These are phyloP conservation scores for Phytophthora cactorum DNA, from an alignment of 352 stramenopile genomes.

Conservation along the genomic window DNA sequence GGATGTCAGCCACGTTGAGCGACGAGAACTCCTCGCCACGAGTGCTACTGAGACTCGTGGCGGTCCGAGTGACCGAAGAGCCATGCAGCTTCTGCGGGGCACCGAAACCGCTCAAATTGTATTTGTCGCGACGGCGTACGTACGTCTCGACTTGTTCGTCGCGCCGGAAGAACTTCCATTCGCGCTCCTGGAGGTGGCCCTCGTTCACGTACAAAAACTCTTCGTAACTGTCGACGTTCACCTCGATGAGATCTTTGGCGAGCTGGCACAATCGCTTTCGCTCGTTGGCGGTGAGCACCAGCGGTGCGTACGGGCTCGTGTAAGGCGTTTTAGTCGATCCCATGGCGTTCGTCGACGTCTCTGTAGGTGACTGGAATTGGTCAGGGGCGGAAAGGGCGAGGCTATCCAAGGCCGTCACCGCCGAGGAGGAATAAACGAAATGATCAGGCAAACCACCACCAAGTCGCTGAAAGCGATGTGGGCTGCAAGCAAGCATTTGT, in stretches of 20 bases:
- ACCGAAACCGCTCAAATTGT: slow-evolving; percentile 31
- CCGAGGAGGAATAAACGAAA: slow-evolving; percentile 4
- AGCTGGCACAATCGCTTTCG: slow-evolving; percentile 30
- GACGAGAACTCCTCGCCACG: slow-evolving; percentile 28
- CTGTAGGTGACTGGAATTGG: slow-evolving; percentile 5
- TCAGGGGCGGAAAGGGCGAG: slow-evolving; percentile 13
- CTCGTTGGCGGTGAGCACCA: slow-evolving; percentile 22
- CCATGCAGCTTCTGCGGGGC: slow-evolving; percentile 23
- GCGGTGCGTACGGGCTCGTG: slow-evolving; percentile 28
- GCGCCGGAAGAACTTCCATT: slow-evolving; percentile 35
- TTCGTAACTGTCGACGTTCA: slow-evolving; percentile 34
- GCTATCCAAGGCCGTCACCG: slow-evolving; percentile 15
- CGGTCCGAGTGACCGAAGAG: slow-evolving; percentile 19
- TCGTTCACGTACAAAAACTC: slow-evolving; percentile 27
- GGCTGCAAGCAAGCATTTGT: slow-evolving; percentile 5
- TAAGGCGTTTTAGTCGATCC: slow-evolving; percentile 25
- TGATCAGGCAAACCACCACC: slow-evolving; percentile 13
- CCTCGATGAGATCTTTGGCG: slow-evolving; percentile 28
- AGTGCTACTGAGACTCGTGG: slow-evolving; percentile 21
- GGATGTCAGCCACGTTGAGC: slow-evolving; percentile 25
- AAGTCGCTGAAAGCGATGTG: slow-evolving; percentile 7
- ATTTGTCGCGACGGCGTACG: slow-evolving; percentile 30
- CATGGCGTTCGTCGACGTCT: slow-evolving; percentile 24
- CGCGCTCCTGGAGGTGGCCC: slow-evolving; percentile 22
- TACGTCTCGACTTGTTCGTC: slow-evolving; percentile 36